phyloP scores from a whole-genome alignment of 106 monocot genomes.

The Narthecium ossifragum region DNA sequence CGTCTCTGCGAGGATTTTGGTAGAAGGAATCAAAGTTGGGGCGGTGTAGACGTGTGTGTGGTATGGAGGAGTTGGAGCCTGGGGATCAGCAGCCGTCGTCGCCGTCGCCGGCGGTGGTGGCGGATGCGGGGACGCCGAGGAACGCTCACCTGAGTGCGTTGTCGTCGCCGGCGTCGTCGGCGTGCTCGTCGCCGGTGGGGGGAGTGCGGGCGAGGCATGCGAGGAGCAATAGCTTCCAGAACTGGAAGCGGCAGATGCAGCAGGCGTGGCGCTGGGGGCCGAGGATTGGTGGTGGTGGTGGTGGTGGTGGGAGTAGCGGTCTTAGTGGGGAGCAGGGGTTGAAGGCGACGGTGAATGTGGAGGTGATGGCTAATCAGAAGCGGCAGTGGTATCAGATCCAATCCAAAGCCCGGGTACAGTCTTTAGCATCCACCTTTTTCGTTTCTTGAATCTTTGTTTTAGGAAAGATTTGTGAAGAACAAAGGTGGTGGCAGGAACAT shows the following conservation, averaged over 20 bases:
- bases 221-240: conserved; percentile 67
- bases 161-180: conserved; percentile 21
- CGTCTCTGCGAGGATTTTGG: too few relatives aligned
- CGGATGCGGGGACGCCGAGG: neutral
- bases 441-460: neutral
- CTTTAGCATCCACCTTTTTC: neutral
- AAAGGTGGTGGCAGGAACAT: too few relatives aligned
- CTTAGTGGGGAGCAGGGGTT: conserved; percentile 35
- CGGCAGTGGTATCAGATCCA: conserved; percentile 84
- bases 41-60: too few relatives aligned
- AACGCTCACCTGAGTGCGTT: neutral
- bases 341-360: conserved; percentile 44
- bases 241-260: conserved; percentile 74
- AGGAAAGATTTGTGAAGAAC: too few relatives aligned
- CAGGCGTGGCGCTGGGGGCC: conserved; percentile 83
- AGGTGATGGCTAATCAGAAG: conserved; percentile 82
- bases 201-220: conserved; percentile 31
- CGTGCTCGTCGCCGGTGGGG: conserved; percentile 7
- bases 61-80: too few relatives aligned
- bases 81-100: neutral
- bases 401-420: conserved; percentile 42
- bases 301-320: conserved; percentile 52
- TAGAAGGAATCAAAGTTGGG: too few relatives aligned
- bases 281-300: too few relatives aligned
- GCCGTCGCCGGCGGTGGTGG: too few relatives aligned